These are phyloP conservation scores for Pestalotiopsis sp. DNA, from an alignment of 2,329 filamentous ascomycete genomes.

Conservation along the genomic window DNA sequence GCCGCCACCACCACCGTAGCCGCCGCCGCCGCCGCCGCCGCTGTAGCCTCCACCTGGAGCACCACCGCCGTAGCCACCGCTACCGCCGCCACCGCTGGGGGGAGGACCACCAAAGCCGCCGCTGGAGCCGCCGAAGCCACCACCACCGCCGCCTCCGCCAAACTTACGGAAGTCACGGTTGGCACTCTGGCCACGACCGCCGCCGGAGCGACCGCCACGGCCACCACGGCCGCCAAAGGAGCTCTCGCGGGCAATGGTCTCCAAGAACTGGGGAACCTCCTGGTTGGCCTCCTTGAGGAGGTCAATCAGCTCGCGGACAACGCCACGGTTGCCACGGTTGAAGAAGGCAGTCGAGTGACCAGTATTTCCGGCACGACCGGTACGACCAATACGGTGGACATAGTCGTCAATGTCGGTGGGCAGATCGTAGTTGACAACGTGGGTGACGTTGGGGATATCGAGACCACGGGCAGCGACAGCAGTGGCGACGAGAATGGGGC, in stretches of 20 bases:
- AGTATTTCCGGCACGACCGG: conserved; percentile 98
- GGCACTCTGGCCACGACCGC: conserved; percentile 71
- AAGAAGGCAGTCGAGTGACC: conserved; percentile 99
- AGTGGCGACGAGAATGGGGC: conserved; percentile 94
- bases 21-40: conserved; percentile 39
- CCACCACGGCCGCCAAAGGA: conserved; percentile 68
- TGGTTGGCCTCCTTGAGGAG: conserved; percentile 98
- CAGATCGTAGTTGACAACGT: conserved; percentile 99
- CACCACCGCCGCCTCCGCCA: conserved; percentile 54
- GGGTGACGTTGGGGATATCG: conserved; percentile 94
- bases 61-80: conserved; percentile 44
- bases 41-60: conserved; percentile 39
- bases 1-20: conserved; percentile 40
- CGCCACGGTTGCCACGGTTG: conserved; percentile 98
- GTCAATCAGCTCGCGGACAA: conserved; percentile 95
- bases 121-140: conserved; percentile 39
- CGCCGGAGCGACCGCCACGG: conserved; percentile 60
- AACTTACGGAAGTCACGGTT: conserved; percentile 91
- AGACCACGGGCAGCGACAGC: conserved; percentile 89
- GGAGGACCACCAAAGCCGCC: conserved; percentile 42
- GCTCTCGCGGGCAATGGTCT: conserved; percentile 95
- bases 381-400: conserved; percentile 99
- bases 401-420: conserved; percentile 99
- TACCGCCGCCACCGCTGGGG: conserved; percentile 37
- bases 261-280: conserved; percentile 89